Evolutionary conservation across 192 early-diverging fungal genomes (phyloP).

Genomic region (Podila horticola): DNA sequence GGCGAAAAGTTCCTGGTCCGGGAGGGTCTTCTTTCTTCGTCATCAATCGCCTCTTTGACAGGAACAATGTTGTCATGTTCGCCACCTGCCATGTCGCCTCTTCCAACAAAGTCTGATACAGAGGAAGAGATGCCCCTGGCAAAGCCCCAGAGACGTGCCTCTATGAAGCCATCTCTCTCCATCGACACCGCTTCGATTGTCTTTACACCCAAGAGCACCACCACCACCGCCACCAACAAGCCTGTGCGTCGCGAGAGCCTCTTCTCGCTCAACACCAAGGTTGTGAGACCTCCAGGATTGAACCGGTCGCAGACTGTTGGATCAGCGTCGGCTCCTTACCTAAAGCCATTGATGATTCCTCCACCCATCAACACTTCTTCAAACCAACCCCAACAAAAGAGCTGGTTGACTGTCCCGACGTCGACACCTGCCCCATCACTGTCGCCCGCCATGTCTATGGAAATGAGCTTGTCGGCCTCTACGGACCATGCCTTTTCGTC

Average conservation of each 20-base stretch:
- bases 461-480: slow-evolving; percentile 13
- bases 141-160: not conserved
- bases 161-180: slow-evolving; percentile 2
- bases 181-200: slow-evolving; percentile 25
- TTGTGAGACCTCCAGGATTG: slow-evolving; percentile 25
- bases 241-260: slow-evolving; percentile 32
- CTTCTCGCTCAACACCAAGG: slow-evolving; percentile 50
- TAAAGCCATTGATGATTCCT: slow-evolving; percentile 36
- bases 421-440: slow-evolving; percentile 1
- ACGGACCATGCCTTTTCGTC: slow-evolving; percentile 6
- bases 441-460: slow-evolving; percentile 33
- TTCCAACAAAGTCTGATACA: not conserved
- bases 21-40: not conserved
- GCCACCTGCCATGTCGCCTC: not conserved
- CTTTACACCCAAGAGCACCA: slow-evolving; percentile 10
- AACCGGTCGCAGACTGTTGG: slow-evolving; percentile 27
- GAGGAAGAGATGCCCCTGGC: not conserved
- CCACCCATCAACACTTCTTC: slow-evolving; percentile 9
- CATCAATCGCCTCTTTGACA: too few relatives aligned
- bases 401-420: slow-evolving; percentile 43
- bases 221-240: slow-evolving; percentile 6
- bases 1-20: slow-evolving; percentile 25
- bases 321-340: slow-evolving; percentile 27
- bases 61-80: not conserved
- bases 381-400: slow-evolving; percentile 23